Evolutionary conservation across 768 basidiomycete species (phyloP).

Genomic region (Trametes villosa): DNA sequence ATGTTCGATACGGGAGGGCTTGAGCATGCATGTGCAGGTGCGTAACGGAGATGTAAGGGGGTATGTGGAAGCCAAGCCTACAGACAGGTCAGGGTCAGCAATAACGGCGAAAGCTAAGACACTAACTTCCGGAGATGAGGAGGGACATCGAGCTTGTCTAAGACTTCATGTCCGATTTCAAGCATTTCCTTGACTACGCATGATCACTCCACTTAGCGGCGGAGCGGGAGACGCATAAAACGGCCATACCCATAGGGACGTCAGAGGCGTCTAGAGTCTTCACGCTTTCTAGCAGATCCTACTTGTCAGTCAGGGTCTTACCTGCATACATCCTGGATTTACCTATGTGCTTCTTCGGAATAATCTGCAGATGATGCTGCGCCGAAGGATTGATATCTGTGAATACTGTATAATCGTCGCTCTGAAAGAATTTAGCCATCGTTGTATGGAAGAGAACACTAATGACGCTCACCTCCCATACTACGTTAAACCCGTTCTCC

Average conservation of each 20-base stretch:
- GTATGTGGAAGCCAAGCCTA: conserved; percentile 84
- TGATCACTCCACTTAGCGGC: conserved; percentile 23
- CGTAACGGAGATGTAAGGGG: conserved; percentile 72
- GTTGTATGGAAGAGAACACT: not conserved
- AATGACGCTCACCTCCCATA: conserved; percentile 37
- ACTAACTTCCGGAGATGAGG: conserved; percentile 50
- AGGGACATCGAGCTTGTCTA: conserved; percentile 53
- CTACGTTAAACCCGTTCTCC: conserved; percentile 40
- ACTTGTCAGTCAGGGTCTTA: too few species aligned
- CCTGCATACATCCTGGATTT: too few species aligned
- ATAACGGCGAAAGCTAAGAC: not conserved
- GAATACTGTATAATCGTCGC: conserved; percentile 38
- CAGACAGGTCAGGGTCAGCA: not conserved
- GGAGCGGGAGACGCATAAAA: conserved; percentile 19
- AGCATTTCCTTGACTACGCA: conserved; percentile 51
- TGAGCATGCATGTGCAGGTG: conserved; percentile 82
- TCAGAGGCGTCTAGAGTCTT: conserved; percentile 50
- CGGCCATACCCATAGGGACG: conserved; percentile 49
- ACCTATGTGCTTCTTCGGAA: conserved; percentile 44
- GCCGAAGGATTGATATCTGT: conserved; percentile 41
- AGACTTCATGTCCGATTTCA: conserved; percentile 52
- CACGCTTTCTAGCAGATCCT: conserved; percentile 61
- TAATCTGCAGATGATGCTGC: conserved; percentile 40
- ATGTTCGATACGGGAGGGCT: conserved; percentile 62
- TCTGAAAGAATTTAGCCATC: conserved; percentile 25